Percentiles rank a stretch among this genome's conserved stretches.
phyloP scores from a whole-genome alignment of 805 yeast species.

The Wickerhamomyces bisporus region DNA sequence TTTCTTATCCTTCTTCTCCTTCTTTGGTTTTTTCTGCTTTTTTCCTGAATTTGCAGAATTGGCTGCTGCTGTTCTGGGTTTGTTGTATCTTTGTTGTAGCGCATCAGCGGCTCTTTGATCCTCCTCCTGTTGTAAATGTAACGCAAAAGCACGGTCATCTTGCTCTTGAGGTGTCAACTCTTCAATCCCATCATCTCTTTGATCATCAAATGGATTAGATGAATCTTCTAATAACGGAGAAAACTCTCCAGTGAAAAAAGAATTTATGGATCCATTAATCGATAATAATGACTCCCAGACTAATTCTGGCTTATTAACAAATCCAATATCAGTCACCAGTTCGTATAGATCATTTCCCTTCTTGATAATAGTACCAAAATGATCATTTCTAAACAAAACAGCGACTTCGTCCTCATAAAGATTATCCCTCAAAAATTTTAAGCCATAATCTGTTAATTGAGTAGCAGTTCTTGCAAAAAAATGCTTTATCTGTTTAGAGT shows the following conservation, averaged over 20 bases:
- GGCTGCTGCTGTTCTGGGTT: slow-evolving; percentile 3
- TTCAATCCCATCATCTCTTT: slow-evolving; percentile 7
- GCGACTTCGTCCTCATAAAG: slow-evolving; percentile 51
- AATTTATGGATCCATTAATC: slow-evolving; percentile 63
- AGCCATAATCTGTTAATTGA: slow-evolving; percentile 71
- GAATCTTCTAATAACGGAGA: slow-evolving; percentile 30
- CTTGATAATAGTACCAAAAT: slow-evolving; percentile 68
- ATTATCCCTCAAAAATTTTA: slow-evolving; percentile 38
- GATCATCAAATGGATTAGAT: slow-evolving; percentile 20
- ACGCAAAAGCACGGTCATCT: slow-evolving; percentile 39
- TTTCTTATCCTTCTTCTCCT: slow-evolving; percentile 13
- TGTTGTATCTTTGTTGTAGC: slow-evolving; percentile 33
- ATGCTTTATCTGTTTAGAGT: slow-evolving; percentile 31
- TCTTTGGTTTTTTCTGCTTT: slow-evolving; percentile 8
- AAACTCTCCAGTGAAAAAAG: slow-evolving; percentile 64
- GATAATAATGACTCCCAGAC: slow-evolving; percentile 81
- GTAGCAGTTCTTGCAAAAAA: slow-evolving; percentile 63
- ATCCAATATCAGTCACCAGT: slow-evolving; percentile 74
- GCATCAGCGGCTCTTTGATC: slow-evolving; percentile 45
- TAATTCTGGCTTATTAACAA: slow-evolving; percentile 37
- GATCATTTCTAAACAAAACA: slow-evolving; percentile 85
- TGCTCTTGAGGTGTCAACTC: slow-evolving; percentile 23
- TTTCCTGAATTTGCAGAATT: background rate
- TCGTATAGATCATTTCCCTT: slow-evolving; percentile 45
- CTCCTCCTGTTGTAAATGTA: slow-evolving; percentile 49